phyloP scores from a whole-genome alignment of 805 yeast species.

The Candida andamanensis region DNA sequence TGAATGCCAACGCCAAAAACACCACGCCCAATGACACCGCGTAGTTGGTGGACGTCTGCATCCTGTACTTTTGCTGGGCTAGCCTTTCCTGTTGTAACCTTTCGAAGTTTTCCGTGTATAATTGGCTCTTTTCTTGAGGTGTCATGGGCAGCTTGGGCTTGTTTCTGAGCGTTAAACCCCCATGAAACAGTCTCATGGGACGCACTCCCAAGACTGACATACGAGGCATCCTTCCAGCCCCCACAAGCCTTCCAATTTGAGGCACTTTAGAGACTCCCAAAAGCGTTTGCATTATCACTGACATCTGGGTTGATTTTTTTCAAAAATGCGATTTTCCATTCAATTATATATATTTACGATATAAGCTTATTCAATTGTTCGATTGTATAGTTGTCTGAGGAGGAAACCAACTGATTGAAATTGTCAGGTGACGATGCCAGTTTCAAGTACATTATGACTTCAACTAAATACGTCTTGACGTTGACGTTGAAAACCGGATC shows the following conservation, averaged over 20 bases:
- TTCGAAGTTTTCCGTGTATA: slow-evolving; percentile 12
- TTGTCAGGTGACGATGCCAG: slow-evolving; percentile 19
- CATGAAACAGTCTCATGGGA: too few species aligned
- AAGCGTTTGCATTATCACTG: too few species aligned
- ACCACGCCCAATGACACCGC: slow-evolving; percentile 62
- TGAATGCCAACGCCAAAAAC: slow-evolving; percentile 75
- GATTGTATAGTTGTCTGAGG: slow-evolving; percentile 31
- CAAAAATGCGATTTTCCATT: too few species aligned
- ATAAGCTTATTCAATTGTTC: slow-evolving; percentile 22
- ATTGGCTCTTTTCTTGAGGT: slow-evolving; percentile 5
- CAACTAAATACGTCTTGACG: slow-evolving; percentile 40
- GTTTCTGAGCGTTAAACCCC: too few species aligned
- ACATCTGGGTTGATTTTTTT: too few species aligned
- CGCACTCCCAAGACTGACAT: too few species aligned
- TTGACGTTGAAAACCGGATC: slow-evolving; percentile 42
- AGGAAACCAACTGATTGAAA: slow-evolving; percentile 30
- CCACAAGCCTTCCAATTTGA: too few species aligned
- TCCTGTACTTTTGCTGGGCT: slow-evolving; percentile 28
- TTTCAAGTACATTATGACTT: slow-evolving; percentile 22
- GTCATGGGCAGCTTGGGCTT: too few species aligned
- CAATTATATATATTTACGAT: not conserved
- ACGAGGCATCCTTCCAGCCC: too few species aligned
- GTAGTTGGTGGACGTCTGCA: slow-evolving; percentile 59
- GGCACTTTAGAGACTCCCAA: too few species aligned
- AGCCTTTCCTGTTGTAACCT: slow-evolving; percentile 19